phyloP scores from a whole-genome alignment of 257 asterid species.

The Cinchona pubescens region DNA sequence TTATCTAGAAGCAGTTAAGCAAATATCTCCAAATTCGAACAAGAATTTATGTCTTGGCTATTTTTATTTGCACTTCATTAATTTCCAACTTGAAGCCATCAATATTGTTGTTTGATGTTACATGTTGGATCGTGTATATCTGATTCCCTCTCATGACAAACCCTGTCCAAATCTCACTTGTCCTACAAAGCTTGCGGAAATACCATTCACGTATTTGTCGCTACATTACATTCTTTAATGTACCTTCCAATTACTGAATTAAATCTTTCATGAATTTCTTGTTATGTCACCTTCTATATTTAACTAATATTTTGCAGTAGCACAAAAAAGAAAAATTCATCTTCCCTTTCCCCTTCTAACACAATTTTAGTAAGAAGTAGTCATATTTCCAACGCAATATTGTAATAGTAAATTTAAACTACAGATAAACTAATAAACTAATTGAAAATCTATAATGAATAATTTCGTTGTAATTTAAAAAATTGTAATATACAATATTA shows the following conservation, averaged over 20 bases:
- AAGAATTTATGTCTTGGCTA: not conserved
- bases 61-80: not conserved
- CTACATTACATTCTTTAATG: not conserved
- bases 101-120: not conserved
- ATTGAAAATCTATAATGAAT: too few relatives aligned
- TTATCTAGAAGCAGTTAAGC: not conserved
- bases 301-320: too few relatives aligned
- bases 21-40: not conserved
- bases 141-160: not conserved
- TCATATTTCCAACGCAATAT: too few relatives aligned
- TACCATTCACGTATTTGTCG: not conserved
- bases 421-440: too few relatives aligned
- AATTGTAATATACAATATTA: too few relatives aligned
- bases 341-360: not conserved
- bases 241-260: not conserved
- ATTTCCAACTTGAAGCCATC: not conserved
- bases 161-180: not conserved
- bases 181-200: not conserved
- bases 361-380: too few relatives aligned
- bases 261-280: not conserved
- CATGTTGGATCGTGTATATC: not conserved
- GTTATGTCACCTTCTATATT: not conserved
- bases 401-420: too few relatives aligned
- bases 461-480: too few relatives aligned
- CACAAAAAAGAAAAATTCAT: not conserved